Percentiles rank a stretch among this genome's conserved stretches.
Evolutionary conservation across 2,329 filamentous ascomycete genomes (phyloP).

Genomic region (Fusarium sp.): DNA sequence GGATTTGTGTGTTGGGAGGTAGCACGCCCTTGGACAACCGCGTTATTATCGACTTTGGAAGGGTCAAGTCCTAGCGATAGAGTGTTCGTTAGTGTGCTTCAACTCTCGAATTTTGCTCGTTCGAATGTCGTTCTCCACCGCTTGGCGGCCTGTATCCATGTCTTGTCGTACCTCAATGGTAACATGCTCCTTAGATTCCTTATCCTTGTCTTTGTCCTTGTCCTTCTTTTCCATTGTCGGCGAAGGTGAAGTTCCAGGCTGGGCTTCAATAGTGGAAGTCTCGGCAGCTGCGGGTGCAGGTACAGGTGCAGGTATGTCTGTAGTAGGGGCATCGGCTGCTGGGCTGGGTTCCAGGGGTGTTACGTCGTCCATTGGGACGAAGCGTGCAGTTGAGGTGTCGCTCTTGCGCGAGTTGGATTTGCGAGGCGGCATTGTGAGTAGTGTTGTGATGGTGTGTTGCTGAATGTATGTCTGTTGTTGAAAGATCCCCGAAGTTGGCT

Average conservation of each 20-base stretch:
- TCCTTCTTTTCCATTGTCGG: slow-evolving; percentile 54
- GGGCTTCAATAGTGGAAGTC: slow-evolving; percentile 5
- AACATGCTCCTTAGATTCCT: slow-evolving; percentile 54
- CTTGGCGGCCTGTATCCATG: not conserved
- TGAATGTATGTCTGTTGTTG: not conserved
- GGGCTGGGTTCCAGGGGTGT: slow-evolving; percentile 40
- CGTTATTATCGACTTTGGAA: slow-evolving; percentile 87
- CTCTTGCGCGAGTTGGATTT: slow-evolving; percentile 67
- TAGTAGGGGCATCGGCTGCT: slow-evolving; percentile 40
- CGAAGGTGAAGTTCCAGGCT: slow-evolving; percentile 42
- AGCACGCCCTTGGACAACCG: slow-evolving; percentile 85
- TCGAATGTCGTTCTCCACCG: not conserved
- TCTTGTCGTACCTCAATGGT: slow-evolving; percentile 67
- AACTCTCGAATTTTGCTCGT: not conserved
- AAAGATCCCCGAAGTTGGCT: slow-evolving; percentile 2
- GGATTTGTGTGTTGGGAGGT: slow-evolving; percentile 85
- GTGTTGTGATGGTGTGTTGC: slow-evolving; percentile 9
- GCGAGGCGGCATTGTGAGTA: slow-evolving; percentile 66
- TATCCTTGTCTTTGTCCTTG: slow-evolving; percentile 48
- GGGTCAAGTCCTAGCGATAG: slow-evolving; percentile 74
- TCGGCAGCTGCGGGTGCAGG: slow-evolving; percentile 27
- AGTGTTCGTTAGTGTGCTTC: slow-evolving; percentile 3
- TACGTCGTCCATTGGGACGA: slow-evolving; percentile 62
- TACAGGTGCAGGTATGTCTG: slow-evolving; percentile 32
- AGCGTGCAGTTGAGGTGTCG: slow-evolving; percentile 63